Evolutionary conservation across 495 filamentous ascomycete species (phyloP).

Genomic region (Usnea hakonensis): DNA sequence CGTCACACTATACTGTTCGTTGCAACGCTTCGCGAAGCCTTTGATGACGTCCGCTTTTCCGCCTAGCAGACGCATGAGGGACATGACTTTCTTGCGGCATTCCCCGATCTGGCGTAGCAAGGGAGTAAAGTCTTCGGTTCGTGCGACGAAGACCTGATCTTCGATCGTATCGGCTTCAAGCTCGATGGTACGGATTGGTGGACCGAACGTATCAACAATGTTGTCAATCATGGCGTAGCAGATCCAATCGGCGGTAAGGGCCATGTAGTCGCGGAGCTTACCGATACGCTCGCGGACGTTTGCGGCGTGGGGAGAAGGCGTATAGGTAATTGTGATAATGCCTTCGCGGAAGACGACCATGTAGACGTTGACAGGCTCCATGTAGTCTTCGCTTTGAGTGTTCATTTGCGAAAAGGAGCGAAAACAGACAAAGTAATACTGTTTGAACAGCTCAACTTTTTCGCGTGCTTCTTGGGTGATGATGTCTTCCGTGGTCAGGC

Average conservation of each 20-base stretch:
- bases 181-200: slow-evolving; percentile 79
- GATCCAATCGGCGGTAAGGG: slow-evolving; percentile 92
- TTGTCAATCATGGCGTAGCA: slow-evolving; percentile 99
- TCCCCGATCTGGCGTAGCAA: slow-evolving; percentile 85
- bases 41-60: slow-evolving; percentile 97
- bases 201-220: slow-evolving; percentile 92
- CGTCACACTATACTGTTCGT: slow-evolving; percentile 89
- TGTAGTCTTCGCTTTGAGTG: slow-evolving; percentile 63
- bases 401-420: slow-evolving; percentile 82
- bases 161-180: slow-evolving; percentile 86
- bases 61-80: slow-evolving; percentile 80
- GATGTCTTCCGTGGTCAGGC: slow-evolving; percentile 90
- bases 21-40: slow-evolving; percentile 96
- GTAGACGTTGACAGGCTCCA: slow-evolving; percentile 91
- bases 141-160: slow-evolving; percentile 85
- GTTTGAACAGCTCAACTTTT: slow-evolving; percentile 95
- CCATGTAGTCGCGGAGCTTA: slow-evolving; percentile 85
- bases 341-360: slow-evolving; percentile 96
- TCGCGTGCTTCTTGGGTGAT: slow-evolving; percentile 88
- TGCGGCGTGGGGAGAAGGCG: slow-evolving; percentile 69
- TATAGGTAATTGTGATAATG: slow-evolving; percentile 86
- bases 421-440: slow-evolving; percentile 97
- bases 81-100: slow-evolving; percentile 90
- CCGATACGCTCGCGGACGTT: slow-evolving; percentile 89
- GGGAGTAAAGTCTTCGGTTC: slow-evolving; percentile 74